Conservation (phyloP, 2,329 filamentous ascomycete genomes). For the Cladophialophora exuberans region DNA sequence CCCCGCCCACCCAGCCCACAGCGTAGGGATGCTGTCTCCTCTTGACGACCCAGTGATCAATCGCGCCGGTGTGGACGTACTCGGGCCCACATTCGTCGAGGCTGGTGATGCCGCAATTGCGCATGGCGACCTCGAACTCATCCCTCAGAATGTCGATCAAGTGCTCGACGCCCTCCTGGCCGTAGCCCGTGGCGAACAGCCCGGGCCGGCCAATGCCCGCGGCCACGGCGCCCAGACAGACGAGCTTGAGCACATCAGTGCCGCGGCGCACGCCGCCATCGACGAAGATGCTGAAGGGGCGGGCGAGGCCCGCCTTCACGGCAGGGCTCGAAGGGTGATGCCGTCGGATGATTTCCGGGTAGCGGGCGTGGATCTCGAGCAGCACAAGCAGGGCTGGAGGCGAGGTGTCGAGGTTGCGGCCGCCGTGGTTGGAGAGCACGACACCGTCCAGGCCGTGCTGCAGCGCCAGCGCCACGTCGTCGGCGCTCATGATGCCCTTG, state of each 20-base stretch:
- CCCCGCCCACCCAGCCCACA: slow-evolving; percentile 30
- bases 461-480: slow-evolving; percentile 59
- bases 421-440: slow-evolving; percentile 62
- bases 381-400: slow-evolving; percentile 56
- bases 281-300: slow-evolving; percentile 53
- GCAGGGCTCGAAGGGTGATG: slow-evolving; percentile 31
- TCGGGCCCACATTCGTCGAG: slow-evolving; percentile 49
- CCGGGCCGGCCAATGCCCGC: slow-evolving; percentile 59
- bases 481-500: slow-evolving; percentile 61
- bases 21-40: slow-evolving; percentile 48
- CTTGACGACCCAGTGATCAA: slow-evolving; percentile 54
- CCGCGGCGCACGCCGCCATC: slow-evolving; percentile 55
- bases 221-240: slow-evolving; percentile 57
- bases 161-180: slow-evolving; percentile 59
- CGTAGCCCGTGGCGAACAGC: slow-evolving; percentile 58
- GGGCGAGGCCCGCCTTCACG: slow-evolving; percentile 23
- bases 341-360: slow-evolving; percentile 54
- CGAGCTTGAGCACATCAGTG: slow-evolving; percentile 58
- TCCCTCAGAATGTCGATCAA: slow-evolving; percentile 56
- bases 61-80: slow-evolving; percentile 51
- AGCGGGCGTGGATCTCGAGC: slow-evolving; percentile 55
- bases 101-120: slow-evolving; percentile 50
- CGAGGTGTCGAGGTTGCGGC: slow-evolving; percentile 59
- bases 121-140: slow-evolving; percentile 54
- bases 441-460: slow-evolving; percentile 58